phyloP scores from a whole-genome alignment of 2,329 filamentous ascomycete species.

The Arthroderma sp. region DNA sequence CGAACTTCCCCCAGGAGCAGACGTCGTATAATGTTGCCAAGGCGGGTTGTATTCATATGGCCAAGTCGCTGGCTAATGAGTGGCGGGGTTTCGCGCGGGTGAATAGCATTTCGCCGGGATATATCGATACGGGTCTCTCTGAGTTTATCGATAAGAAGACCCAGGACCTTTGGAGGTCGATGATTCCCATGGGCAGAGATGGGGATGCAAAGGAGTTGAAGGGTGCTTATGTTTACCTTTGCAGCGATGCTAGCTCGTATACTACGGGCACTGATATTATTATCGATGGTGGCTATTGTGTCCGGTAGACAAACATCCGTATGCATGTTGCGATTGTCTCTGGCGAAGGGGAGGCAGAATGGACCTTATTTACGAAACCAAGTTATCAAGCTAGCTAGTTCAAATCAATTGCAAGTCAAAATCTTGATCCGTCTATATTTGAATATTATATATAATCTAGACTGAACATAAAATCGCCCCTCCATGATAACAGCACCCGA shows the following conservation, averaged over 20 bases:
- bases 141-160: constrained; percentile 49
- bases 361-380: too few species aligned
- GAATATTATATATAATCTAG: background rate
- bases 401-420: background rate
- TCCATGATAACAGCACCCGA: too few species aligned
- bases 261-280: constrained; percentile 58
- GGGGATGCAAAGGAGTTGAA: constrained; percentile 59
- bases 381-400: too few species aligned
- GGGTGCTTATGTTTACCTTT: constrained; percentile 62
- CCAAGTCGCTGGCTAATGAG: constrained; percentile 52
- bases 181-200: constrained; percentile 47
- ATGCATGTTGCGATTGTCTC: too few species aligned
- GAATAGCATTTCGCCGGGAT: constrained; percentile 55
- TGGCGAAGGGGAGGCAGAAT: too few species aligned
- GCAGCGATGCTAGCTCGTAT: constrained; percentile 61
- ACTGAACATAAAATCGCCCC: too few species aligned
- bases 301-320: background rate
- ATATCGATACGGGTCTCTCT: constrained; percentile 54
- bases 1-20: constrained; percentile 50
- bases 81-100: constrained; percentile 57
- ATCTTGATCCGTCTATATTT: background rate
- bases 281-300: constrained; percentile 54
- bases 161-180: constrained; percentile 39
- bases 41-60: constrained; percentile 53
- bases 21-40: constrained; percentile 53